These are phyloP conservation scores for Diutina scorzettiae DNA, from an alignment of 1,139 yeast genomes.

Conservation along the genomic window DNA sequence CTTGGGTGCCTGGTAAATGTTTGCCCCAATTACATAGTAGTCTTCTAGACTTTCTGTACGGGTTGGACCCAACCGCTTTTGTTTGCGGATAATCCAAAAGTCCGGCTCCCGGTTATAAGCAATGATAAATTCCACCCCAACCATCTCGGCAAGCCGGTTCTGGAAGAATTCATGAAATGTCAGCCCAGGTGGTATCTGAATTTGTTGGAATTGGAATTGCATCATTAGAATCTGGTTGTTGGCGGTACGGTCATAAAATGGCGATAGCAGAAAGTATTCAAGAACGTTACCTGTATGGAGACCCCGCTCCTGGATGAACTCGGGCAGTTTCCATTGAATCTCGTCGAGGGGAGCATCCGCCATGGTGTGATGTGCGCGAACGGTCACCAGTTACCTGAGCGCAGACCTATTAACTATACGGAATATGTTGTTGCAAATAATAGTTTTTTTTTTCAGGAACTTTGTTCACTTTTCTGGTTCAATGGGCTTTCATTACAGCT, in stretches of 20 bases:
- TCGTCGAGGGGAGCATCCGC: constrained; percentile 51
- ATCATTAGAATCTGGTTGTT: constrained; percentile 89
- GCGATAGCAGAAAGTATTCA: constrained; percentile 87
- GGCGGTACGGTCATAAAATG: constrained; percentile 88
- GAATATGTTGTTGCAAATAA: too few relatives aligned
- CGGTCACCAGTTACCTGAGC: neutral
- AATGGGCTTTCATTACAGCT: too few relatives aligned
- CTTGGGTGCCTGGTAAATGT: constrained; percentile 81
- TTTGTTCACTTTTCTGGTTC: too few relatives aligned
- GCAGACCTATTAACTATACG: too few relatives aligned
- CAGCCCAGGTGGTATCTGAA: constrained; percentile 21
- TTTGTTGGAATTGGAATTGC: constrained; percentile 82
- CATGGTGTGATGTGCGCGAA: constrained; percentile 7
- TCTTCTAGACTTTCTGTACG: constrained; percentile 47
- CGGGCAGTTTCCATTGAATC: constrained; percentile 95
- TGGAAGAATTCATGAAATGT: constrained; percentile 32
- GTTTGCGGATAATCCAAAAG: constrained; percentile 83
- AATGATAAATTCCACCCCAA: constrained; percentile 75
- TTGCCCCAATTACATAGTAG: constrained; percentile 83
- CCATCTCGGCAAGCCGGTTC: constrained; percentile 59
- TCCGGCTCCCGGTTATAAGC: constrained; percentile 76
- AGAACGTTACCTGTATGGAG: constrained; percentile 80
- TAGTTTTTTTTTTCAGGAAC: too few relatives aligned
- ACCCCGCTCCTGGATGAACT: constrained; percentile 87
- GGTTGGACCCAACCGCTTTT: constrained; percentile 44